phyloP scores from a whole-genome alignment of 306 rosid genomes.

The Quercus rubra region DNA sequence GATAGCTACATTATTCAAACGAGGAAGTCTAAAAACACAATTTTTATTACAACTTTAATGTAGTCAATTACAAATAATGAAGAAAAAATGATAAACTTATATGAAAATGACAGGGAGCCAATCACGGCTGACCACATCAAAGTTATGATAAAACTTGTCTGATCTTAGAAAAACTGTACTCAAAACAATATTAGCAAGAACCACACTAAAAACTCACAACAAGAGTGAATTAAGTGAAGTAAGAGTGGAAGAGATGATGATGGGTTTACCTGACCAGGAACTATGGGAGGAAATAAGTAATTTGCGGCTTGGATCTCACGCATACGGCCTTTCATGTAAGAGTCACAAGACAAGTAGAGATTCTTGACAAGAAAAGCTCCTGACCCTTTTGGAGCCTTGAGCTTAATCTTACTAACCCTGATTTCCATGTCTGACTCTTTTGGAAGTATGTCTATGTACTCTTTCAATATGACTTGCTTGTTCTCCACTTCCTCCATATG shows the following conservation, averaged over 20 bases:
- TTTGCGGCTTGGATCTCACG: slow-evolving; percentile 34
- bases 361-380: slow-evolving; percentile 40
- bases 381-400: slow-evolving; percentile 33
- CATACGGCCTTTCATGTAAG: slow-evolving; percentile 56
- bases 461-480: slow-evolving; percentile 45
- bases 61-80: neutral
- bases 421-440: slow-evolving; percentile 39
- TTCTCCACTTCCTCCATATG: slow-evolving; percentile 25
- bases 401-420: slow-evolving; percentile 14
- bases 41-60: too few species aligned
- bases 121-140: too few species aligned
- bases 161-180: too few species aligned
- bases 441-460: slow-evolving; percentile 34
- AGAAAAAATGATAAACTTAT: neutral
- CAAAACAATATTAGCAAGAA: neutral
- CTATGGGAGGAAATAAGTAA: slow-evolving; percentile 31
- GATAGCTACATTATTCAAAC: neutral
- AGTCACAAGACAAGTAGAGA: slow-evolving; percentile 54
- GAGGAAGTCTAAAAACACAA: too few species aligned
- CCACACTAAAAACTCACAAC: neutral
- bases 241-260: neutral
- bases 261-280: slow-evolving; percentile 38
- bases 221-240: neutral
- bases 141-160: too few species aligned
- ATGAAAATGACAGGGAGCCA: neutral